Percentiles rank a stretch among this genome's conserved stretches.
These are phyloP conservation scores for Keqinozyma sinolaborantium DNA, from an alignment of 1,139 yeast genomes.

Conservation along the genomic window DNA sequence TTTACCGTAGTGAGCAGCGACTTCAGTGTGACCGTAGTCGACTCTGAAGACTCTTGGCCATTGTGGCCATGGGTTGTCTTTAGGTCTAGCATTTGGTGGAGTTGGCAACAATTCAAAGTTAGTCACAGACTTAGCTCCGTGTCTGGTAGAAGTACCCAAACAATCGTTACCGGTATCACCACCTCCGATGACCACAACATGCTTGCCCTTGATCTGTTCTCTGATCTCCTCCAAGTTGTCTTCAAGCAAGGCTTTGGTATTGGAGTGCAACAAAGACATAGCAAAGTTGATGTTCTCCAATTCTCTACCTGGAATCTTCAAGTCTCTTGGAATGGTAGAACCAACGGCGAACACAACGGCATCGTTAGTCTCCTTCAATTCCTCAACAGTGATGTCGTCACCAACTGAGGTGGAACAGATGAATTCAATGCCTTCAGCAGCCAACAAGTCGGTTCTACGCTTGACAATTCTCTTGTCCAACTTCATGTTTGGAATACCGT, in stretches of 20 bases:
- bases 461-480: conserved; percentile 89
- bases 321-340: conserved; percentile 93
- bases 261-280: conserved; percentile 84
- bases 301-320: conserved; percentile 91
- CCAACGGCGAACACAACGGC: conserved; percentile 95
- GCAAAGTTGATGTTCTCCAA: conserved; percentile 89
- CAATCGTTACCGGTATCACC: conserved; percentile 99
- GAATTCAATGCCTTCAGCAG: conserved; percentile 85
- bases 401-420: conserved; percentile 78
- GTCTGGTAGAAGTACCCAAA: conserved; percentile 96
- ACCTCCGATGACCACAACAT: conserved; percentile 97
- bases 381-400: conserved; percentile 70
- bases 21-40: conserved; percentile 97
- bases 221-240: conserved; percentile 77
- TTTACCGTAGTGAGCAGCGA: conserved; percentile 88
- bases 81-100: conserved; percentile 83
- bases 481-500: conserved; percentile 99
- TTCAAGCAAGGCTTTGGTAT: conserved; percentile 86
- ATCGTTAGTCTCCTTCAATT: conserved; percentile 61
- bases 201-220: conserved; percentile 71
- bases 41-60: conserved; percentile 98
- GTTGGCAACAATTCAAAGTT: conserved; percentile 93
- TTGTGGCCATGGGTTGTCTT: conserved; percentile 99
- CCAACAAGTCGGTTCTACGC: conserved; percentile 88
- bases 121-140: conserved; percentile 93